These are phyloP conservation scores for Moniliella sp. DNA, from an alignment of 1,284 basidiomycete genomes.

Conservation along the genomic window DNA sequence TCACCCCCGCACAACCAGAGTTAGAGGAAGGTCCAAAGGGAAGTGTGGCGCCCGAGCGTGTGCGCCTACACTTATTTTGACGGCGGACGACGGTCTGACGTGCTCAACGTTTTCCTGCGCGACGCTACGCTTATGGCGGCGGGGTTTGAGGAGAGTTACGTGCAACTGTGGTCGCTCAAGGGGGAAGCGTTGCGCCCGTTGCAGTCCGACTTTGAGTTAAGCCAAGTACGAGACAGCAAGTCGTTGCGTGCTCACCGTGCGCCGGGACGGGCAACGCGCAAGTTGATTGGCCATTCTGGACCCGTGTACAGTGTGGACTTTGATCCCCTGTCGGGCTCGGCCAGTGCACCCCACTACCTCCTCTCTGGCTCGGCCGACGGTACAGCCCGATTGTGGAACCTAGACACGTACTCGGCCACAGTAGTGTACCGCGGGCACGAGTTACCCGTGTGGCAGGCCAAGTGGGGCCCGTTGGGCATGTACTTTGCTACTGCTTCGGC, in stretches of 20 bases:
- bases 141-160: conserved; percentile 85
- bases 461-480: conserved; percentile 92
- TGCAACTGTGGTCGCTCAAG: conserved; percentile 81
- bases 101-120: conserved; percentile 67
- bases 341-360: conserved; percentile 61
- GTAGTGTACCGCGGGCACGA: conserved; percentile 87
- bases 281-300: conserved; percentile 84
- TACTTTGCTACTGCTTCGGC: conserved; percentile 90
- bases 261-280: conserved; percentile 39
- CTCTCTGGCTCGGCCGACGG: conserved; percentile 89
- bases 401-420: conserved; percentile 79
- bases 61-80: conserved; percentile 32
- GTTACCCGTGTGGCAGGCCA: conserved; percentile 92
- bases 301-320: conserved; percentile 86
- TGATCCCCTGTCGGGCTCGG: conserved; percentile 69
- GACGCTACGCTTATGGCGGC: conserved; percentile 82
- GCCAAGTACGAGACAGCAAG: conserved; percentile 49
- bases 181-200: conserved; percentile 64
- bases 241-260: too few species aligned
- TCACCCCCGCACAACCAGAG: too few species aligned
- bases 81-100: conserved; percentile 41
- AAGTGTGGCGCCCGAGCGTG: conserved; percentile 21
- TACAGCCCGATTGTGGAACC: conserved; percentile 74
- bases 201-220: conserved; percentile 51
- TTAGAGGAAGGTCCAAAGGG: conserved; percentile 17